Evolutionary conservation across 805 yeast species (phyloP).

Genomic region (Starmerella floris): DNA sequence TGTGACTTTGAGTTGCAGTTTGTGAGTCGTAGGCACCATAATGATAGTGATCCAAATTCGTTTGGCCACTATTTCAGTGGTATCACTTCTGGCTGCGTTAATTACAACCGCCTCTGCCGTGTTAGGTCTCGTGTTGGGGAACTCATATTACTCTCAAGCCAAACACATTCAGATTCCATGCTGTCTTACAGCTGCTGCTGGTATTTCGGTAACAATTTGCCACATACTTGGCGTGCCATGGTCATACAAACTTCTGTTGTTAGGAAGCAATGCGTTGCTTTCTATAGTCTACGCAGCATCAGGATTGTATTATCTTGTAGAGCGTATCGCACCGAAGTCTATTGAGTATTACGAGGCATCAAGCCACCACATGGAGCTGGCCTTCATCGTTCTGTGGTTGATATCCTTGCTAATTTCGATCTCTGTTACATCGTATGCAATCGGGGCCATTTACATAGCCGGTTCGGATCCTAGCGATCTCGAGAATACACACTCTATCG

Average conservation of each 20-base stretch:
- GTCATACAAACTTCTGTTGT: slow-evolving; percentile 8
- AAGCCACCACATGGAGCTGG: slow-evolving; percentile 6
- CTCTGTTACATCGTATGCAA: slow-evolving; percentile 5
- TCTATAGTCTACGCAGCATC: slow-evolving; percentile 3
- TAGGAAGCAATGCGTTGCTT: not conserved
- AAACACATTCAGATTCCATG: slow-evolving; percentile 10
- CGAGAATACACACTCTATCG: not conserved
- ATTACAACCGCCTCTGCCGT: slow-evolving; percentile 6
- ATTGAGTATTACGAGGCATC: not conserved
- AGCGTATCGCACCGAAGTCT: not conserved
- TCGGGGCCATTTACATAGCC: slow-evolving; percentile 13
- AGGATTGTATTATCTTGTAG: slow-evolving; percentile 17
- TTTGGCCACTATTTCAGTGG: slow-evolving; percentile 21
- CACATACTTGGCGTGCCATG: slow-evolving; percentile 7
- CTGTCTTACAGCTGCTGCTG: slow-evolving; percentile 9
- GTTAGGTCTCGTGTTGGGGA: slow-evolving; percentile 14
- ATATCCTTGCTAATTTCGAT: slow-evolving; percentile 2
- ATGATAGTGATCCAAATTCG: slow-evolving; percentile 22
- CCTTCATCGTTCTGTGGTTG: slow-evolving; percentile 15
- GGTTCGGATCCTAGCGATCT: not conserved
- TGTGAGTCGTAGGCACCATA: no score
- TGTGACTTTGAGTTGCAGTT: no score
- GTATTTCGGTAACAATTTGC: not conserved
- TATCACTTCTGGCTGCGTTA: slow-evolving; percentile 12
- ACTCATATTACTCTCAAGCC: slow-evolving; percentile 1